These are phyloP conservation scores for Russula abietina DNA, from an alignment of 768 basidiomycete species.

Conservation along the genomic window DNA sequence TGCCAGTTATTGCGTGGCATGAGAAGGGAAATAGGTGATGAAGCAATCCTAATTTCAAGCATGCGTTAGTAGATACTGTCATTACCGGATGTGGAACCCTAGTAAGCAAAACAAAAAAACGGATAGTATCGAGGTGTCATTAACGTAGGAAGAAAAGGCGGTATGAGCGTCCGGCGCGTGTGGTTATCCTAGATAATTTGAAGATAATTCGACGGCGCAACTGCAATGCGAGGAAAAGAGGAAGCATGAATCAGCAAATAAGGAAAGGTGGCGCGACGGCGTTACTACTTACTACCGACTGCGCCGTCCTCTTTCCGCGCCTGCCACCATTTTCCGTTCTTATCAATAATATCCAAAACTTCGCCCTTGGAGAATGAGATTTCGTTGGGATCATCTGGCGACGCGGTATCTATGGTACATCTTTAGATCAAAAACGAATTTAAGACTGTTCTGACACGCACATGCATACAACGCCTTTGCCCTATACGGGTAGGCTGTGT, in stretches of 20 bases:
- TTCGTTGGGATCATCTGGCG: conserved; percentile 92
- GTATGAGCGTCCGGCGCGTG: conserved; percentile 17
- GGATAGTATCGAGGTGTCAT: neutral
- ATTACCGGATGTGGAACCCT: neutral
- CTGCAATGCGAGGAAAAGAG: conserved; percentile 33
- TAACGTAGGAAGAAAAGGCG: neutral
- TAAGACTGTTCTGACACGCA: conserved; percentile 30
- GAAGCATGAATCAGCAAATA: neutral
- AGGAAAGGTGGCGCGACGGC: conserved; percentile 4
- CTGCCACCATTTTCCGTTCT: conserved; percentile 93
- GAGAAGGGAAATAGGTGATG: conserved; percentile 5
- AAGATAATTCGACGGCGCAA: conserved; percentile 82
- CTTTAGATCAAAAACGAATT: neutral
- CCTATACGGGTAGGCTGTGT: conserved; percentile 52
- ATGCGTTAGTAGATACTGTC: conserved; percentile 14
- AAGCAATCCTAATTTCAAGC: conserved; percentile 4
- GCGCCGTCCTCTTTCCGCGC: conserved; percentile 72
- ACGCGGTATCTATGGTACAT: conserved; percentile 69
- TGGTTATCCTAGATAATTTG: conserved; percentile 47
- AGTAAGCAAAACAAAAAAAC: neutral
- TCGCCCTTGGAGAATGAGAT: conserved; percentile 92
- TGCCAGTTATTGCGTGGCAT: conserved; percentile 6
- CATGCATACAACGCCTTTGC: conserved; percentile 90
- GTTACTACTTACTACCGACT: conserved; percentile 61
- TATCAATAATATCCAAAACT: conserved; percentile 86